A percentile compares a stretch with the other conserved stretches of the same genome.
These are phyloP conservation scores for Physaria fendleri DNA, from an alignment of 345 rosid species.

Conservation along the genomic window DNA sequence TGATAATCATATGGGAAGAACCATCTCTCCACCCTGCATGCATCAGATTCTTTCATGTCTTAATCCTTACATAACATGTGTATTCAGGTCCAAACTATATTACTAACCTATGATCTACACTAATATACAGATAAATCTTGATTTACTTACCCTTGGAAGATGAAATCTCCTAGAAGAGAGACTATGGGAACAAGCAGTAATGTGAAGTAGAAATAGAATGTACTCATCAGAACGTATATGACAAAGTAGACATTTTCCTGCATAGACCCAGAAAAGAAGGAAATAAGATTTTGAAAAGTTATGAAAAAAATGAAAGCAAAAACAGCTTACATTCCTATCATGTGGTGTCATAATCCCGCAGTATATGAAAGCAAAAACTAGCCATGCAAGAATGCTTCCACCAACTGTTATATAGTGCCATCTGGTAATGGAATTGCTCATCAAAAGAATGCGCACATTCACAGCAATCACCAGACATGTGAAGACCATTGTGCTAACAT, in stretches of 20 bases:
- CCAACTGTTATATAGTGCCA: constrained; percentile 86
- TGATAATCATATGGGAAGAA: constrained; percentile 95
- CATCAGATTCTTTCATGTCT: neutral
- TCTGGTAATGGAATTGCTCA: constrained; percentile 85
- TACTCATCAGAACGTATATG: constrained; percentile 84
- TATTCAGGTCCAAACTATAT: constrained; percentile 4
- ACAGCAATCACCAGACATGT: constrained; percentile 91
- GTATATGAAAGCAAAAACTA: constrained; percentile 64
- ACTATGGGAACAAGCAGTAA: constrained; percentile 74
- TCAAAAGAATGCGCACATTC: constrained; percentile 90
- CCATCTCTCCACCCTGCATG: constrained; percentile 79
- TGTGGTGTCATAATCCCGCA: constrained; percentile 49
- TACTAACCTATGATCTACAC: neutral
- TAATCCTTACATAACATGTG: neutral
- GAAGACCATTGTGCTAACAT: constrained; percentile 95
- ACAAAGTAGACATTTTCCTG: constrained; percentile 83
- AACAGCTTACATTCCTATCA: constrained; percentile 37
- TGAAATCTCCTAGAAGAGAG: constrained; percentile 90
- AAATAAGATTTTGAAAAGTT: neutral
- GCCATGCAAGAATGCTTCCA: constrained; percentile 93
- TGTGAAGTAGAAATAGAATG: constrained; percentile 75
- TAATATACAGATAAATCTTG: neutral
- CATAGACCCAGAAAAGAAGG: constrained; percentile 1
- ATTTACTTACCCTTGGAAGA: constrained; percentile 67
- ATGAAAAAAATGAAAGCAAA: neutral